These are phyloP conservation scores for Eruca vesicaria DNA, from an alignment of 441 rosid genomes.

Conservation along the genomic window DNA sequence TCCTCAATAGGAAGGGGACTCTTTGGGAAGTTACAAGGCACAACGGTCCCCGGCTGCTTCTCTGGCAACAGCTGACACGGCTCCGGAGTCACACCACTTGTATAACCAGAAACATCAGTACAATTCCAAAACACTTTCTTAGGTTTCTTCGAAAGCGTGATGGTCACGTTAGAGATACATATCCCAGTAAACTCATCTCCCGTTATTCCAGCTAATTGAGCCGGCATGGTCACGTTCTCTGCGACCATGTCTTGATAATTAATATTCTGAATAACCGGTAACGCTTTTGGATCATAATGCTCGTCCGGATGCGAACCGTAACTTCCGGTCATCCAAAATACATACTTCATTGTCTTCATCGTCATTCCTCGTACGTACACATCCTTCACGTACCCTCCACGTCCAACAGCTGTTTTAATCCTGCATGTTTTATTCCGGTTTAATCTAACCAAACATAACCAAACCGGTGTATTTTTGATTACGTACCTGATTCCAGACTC, in stretches of 20 bases:
- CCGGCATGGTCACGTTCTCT: conserved; percentile 66
- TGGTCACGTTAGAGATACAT: not conserved
- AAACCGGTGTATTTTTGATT: not conserved
- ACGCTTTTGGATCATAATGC: conserved; percentile 59
- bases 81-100: conserved; percentile 52
- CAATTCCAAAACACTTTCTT: conserved; percentile 40
- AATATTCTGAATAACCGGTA: conserved; percentile 57
- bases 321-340: conserved; percentile 69
- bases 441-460: not conserved
- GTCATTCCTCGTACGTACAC: conserved; percentile 60
- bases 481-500: conserved; percentile 53
- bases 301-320: conserved; percentile 68
- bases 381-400: conserved; percentile 70
- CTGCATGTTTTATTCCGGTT: not conserved
- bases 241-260: conserved; percentile 62
- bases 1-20: conserved; percentile 42
- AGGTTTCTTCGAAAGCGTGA: not conserved
- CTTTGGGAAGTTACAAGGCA: conserved; percentile 50
- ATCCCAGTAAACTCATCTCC: conserved; percentile 33
- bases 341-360: conserved; percentile 69
- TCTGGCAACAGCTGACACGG: conserved; percentile 50
- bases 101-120: conserved; percentile 47
- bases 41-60: conserved; percentile 34
- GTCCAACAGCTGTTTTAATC: conserved; percentile 63
- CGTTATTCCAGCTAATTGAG: conserved; percentile 57